Conservation (phyloP, 306 rosid genomes). For the Dicorynia guianensis region DNA sequence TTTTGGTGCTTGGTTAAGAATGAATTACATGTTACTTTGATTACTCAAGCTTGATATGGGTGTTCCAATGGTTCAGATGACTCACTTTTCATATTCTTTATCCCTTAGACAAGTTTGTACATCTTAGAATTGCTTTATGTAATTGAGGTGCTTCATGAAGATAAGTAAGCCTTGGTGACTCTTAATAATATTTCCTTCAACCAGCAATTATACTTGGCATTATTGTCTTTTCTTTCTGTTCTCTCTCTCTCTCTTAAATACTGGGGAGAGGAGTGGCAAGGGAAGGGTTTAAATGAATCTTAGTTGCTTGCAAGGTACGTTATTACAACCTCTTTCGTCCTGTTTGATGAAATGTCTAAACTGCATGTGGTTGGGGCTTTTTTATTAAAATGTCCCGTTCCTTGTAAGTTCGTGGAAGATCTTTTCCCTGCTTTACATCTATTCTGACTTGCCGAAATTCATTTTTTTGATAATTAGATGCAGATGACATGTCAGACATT, state of each 20-base stretch:
- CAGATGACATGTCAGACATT: constrained; percentile 64
- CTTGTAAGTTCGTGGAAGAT: background rate
- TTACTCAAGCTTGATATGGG: no score
- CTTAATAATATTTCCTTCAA: constrained; percentile 5
- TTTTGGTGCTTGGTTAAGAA: no score
- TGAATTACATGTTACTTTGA: no score
- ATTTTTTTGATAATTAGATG: constrained; percentile 49
- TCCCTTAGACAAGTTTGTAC: background rate
- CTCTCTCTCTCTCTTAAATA: background rate
- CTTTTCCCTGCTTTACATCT: constrained; percentile 2
- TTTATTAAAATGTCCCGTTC: background rate
- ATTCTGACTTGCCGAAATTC: no score
- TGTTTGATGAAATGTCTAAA: constrained; percentile 30
- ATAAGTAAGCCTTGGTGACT: constrained; percentile 4
- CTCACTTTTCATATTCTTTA: background rate
- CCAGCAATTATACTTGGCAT: background rate
- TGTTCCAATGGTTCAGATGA: background rate
- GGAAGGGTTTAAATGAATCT: background rate
- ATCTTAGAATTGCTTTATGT: constrained; percentile 3
- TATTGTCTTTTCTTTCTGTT: no score
- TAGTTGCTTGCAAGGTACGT: background rate
- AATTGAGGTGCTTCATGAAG: constrained; percentile 19
- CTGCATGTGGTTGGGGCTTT: constrained; percentile 9
- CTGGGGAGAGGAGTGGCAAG: background rate
- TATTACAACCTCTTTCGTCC: background rate